Percentiles rank a stretch among this genome's conserved stretches.
phyloP scores from a whole-genome alignment of 345 rosid species.

The Heritiera littoralis region DNA sequence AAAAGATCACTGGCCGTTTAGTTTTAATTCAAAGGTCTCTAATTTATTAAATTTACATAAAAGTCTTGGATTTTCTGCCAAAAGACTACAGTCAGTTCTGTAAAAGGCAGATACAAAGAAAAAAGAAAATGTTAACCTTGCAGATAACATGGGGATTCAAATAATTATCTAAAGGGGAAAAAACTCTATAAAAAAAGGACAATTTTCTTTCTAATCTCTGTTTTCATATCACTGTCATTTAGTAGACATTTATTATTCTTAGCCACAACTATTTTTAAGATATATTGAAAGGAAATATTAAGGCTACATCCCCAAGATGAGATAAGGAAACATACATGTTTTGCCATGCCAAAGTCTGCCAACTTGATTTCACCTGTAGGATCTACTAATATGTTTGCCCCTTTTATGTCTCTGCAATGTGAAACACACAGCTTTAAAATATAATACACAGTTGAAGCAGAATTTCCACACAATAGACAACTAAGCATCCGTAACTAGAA shows the following conservation, averaged over 20 bases:
- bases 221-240: background rate
- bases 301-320: slow-evolving; percentile 7
- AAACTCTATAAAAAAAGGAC: background rate
- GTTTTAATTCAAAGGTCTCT: background rate
- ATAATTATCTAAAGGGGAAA: background rate
- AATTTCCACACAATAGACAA: background rate
- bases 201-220: background rate
- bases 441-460: slow-evolving; percentile 6
- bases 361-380: slow-evolving; percentile 95
- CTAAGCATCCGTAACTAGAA: slow-evolving; percentile 13
- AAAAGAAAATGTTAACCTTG: background rate
- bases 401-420: slow-evolving; percentile 84
- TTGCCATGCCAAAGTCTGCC: slow-evolving; percentile 98
- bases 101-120: background rate
- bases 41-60: background rate
- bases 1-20: background rate
- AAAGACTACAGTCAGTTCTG: background rate
- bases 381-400: slow-evolving; percentile 94
- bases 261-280: background rate
- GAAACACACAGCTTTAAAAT: slow-evolving; percentile 17
- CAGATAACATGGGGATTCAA: background rate
- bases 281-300: background rate
- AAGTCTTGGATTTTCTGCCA: background rate
- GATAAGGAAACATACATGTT: slow-evolving; percentile 60
- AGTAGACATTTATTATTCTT: background rate